These are phyloP conservation scores for Zelopaecilomyces penicillatus DNA, from an alignment of 2,329 filamentous ascomycete genomes.

Conservation along the genomic window DNA sequence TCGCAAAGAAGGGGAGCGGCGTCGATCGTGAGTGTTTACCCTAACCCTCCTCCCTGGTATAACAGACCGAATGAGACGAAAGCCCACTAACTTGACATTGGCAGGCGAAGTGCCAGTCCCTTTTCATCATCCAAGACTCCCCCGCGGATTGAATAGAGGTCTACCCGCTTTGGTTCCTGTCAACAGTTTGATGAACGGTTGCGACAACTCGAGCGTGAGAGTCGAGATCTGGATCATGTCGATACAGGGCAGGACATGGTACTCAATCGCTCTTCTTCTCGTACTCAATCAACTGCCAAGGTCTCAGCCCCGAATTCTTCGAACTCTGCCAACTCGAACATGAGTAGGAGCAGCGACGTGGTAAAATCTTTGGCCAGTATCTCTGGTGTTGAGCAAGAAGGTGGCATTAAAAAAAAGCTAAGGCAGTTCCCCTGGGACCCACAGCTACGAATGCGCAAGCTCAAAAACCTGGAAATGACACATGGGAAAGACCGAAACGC, in stretches of 20 bases:
- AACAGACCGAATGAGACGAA: background rate
- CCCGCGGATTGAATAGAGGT: constrained; percentile 35
- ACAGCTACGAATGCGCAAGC: too few relatives aligned
- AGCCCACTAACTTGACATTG: background rate
- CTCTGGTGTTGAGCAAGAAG: too few relatives aligned
- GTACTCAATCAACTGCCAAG: too few relatives aligned
- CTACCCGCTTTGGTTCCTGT: constrained; percentile 23
- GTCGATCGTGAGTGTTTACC: constrained; percentile 61
- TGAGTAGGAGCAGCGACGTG: too few relatives aligned
- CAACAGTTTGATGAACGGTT: constrained; percentile 20
- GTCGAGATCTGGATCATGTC: background rate
- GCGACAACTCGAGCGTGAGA: constrained; percentile 8
- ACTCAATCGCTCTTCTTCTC: too few relatives aligned
- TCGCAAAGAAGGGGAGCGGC: constrained; percentile 77
- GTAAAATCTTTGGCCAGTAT: too few relatives aligned
- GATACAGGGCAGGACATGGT: too few relatives aligned
- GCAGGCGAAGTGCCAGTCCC: constrained; percentile 30
- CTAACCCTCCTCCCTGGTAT: background rate
- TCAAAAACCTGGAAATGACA: background rate
- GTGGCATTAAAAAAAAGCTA: too few relatives aligned
- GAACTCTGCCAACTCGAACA: too few relatives aligned
- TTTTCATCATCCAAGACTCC: constrained; percentile 30
- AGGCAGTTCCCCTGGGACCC: too few relatives aligned
- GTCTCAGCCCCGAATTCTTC: too few relatives aligned
- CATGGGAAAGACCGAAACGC: background rate